phyloP scores from a whole-genome alignment of 176 grass and related monocot species.

The Secale cereale region DNA sequence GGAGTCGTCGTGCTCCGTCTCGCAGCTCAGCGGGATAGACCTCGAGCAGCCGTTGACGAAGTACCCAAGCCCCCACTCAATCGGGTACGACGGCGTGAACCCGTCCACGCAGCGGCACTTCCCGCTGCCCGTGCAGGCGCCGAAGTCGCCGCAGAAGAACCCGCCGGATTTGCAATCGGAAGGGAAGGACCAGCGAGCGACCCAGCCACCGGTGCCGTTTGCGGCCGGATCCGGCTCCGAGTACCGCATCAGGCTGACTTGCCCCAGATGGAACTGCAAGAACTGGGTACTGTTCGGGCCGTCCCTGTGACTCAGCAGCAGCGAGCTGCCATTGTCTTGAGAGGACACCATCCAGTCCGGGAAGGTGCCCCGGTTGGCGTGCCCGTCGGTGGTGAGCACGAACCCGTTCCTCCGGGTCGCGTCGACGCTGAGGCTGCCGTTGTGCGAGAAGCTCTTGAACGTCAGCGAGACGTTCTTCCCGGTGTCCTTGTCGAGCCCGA shows the following conservation, averaged over 20 bases:
- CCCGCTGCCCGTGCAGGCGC: not conserved
- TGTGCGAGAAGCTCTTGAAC: not conserved
- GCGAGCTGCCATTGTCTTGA: constrained; percentile 1
- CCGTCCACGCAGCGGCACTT: constrained; percentile 28
- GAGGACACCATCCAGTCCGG: constrained; percentile 40
- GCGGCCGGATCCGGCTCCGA: not conserved
- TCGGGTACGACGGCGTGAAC: constrained; percentile 14
- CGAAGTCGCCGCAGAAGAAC: constrained; percentile 41
- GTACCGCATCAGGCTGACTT: constrained; percentile 24
- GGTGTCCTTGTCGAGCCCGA: constrained; percentile 36
- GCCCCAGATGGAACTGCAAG: constrained; percentile 24
- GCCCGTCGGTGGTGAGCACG: constrained; percentile 29
- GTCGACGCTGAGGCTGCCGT: constrained; percentile 39
- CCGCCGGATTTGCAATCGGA: constrained; percentile 32
- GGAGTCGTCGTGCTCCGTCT: not conserved
- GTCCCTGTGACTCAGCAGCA: not conserved
- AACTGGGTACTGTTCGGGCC: not conserved
- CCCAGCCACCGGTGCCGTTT: not conserved
- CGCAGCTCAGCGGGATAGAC: constrained; percentile 22
- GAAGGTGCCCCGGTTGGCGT: not conserved
- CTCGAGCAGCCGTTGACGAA: constrained; percentile 28
- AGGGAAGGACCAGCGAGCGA: constrained; percentile 26
- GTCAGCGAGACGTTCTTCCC: constrained; percentile 27
- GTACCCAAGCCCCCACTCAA: not conserved
- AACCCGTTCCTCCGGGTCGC: not conserved